phyloP scores from a whole-genome alignment of 768 basidiomycete species.

The Auriscalpium vulgare region DNA sequence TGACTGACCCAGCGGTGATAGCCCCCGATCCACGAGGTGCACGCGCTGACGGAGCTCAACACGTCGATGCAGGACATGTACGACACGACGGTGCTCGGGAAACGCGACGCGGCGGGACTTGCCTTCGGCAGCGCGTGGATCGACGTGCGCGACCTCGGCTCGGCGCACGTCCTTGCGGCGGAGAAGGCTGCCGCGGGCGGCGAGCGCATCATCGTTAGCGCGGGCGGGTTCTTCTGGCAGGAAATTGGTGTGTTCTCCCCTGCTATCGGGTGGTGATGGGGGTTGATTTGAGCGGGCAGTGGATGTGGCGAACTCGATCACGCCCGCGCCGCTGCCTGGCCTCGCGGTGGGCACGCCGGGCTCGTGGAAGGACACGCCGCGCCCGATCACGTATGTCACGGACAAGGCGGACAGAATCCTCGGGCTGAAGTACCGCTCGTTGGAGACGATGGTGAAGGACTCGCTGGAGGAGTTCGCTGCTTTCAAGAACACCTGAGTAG shows the following conservation, averaged over 20 bases:
- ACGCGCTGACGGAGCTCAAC: background rate
- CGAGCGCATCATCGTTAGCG: background rate
- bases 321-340: background rate
- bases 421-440: background rate
- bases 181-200: background rate
- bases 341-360: background rate
- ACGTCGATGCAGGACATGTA: background rate
- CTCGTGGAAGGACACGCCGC: background rate
- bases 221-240: background rate
- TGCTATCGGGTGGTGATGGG: background rate
- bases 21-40: background rate
- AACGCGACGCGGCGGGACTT: background rate
- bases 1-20: background rate
- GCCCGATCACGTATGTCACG: background rate
- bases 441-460: background rate
- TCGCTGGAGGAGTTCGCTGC: background rate
- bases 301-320: background rate
- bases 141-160: background rate
- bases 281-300: background rate
- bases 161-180: background rate
- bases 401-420: background rate
- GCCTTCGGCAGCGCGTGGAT: background rate
- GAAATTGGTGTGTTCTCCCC: background rate
- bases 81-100: background rate
- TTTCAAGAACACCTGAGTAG: background rate